These are phyloP conservation scores for Stemphylium lycopersici DNA, from an alignment of 2,329 filamentous ascomycete genomes.

Conservation along the genomic window DNA sequence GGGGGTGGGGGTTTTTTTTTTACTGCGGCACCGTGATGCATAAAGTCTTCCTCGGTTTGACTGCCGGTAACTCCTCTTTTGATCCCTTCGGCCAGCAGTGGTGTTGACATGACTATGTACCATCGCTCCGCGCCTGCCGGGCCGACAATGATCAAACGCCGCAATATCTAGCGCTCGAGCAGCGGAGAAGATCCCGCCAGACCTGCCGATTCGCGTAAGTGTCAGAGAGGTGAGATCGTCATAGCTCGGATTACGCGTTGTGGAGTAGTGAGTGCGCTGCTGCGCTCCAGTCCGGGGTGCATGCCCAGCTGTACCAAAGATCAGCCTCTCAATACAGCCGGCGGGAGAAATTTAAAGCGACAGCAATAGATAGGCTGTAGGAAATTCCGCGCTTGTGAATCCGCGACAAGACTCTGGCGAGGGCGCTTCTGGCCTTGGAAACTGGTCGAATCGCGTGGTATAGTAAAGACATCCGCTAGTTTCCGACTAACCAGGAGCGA, in stretches of 20 bases:
- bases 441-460: slow-evolving; percentile 6
- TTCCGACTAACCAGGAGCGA: slow-evolving; percentile 14
- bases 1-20: no score
- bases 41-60: not conserved
- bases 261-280: slow-evolving; percentile 22
- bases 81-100: not conserved
- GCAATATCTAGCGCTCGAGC: slow-evolving; percentile 5
- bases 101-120: not conserved
- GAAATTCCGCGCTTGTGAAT: slow-evolving; percentile 5
- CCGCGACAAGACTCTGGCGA: slow-evolving; percentile 1
- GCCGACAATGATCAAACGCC: slow-evolving; percentile 15
- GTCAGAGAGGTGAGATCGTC: slow-evolving; percentile 17
- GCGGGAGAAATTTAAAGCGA: slow-evolving; percentile 3
- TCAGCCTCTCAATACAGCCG: slow-evolving; percentile 9
- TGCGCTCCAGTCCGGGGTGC: slow-evolving; percentile 36
- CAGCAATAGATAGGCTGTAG: slow-evolving; percentile 7
- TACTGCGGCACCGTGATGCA: not conserved
- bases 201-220: slow-evolving; percentile 26
- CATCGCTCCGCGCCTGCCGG: slow-evolving; percentile 9
- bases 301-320: slow-evolving; percentile 16
- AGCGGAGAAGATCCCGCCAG: slow-evolving; percentile 12
- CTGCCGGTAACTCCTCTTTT: not conserved
- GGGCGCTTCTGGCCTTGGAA: not conserved
- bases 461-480: slow-evolving; percentile 4
- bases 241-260: slow-evolving; percentile 24